Base-by-base conservation (phyloP, 2,329 filamentous ascomycete species). In the Aspergillus sp. region DNA sequence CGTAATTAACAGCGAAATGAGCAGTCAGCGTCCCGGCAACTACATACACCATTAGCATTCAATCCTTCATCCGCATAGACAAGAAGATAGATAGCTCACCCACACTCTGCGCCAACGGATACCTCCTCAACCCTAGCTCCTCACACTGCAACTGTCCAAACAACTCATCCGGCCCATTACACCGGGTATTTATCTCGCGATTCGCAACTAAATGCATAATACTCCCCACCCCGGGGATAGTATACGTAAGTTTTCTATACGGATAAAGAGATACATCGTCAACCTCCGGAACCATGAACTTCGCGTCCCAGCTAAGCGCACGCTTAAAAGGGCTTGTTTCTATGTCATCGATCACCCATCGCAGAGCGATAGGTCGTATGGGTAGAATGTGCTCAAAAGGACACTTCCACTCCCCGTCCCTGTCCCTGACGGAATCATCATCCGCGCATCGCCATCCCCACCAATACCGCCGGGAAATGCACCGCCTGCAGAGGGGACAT, bases 401-500 rank as follows among this genome's bases (percentile, higher is more conserved):
- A 65, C 87, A 28, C 25, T 28, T 28, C 25, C 6, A 91, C 1
- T 65, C 66, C 30, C 30, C 7, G 30, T 32, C 30, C 30, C 30
- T 32, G 30, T 32, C 30, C 3, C 9, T 12, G 30, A 32, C 10
- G 30, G 30, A 12, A 32, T 28, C 25, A 8, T 36, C 32, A 30
- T 72, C 71, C 2, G 63, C 58, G 61, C 89, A 92, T 25, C 77
- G 73, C 88, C 88, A 91, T 1, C 82, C 80, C 5, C 74, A 75
- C 87, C 89, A 92, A 23, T 80, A 73, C 13, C 82, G 78, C 1
- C 89, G 81, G 2, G 85, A 81, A 45, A 81, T 86, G 66, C 89
- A 91, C 43, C 85, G 82, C 0, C 80, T 76, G 64, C 90, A 92
- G 1, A 75, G 61, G 0, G 85, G 86, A 65, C 90, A 93, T 2